A percentile compares a stretch with the other conserved stretches of the same genome.
These are phyloP conservation scores for Lolium perenne DNA, from an alignment of 176 grass and related monocot genomes.

Conservation along the genomic window DNA sequence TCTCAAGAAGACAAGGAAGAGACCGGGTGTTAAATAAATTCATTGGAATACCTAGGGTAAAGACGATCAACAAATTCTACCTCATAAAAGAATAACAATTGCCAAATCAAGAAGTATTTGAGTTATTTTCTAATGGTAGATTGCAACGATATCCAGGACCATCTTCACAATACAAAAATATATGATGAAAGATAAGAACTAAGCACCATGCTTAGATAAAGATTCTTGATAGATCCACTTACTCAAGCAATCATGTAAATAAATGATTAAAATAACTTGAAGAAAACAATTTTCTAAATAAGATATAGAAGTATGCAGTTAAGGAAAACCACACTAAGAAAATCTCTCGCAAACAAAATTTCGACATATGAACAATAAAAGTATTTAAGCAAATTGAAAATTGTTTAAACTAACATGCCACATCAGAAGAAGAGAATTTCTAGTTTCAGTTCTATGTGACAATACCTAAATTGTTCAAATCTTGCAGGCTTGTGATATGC, in stretches of 20 bases:
- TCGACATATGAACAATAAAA: too few species aligned
- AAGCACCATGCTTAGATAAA: not conserved
- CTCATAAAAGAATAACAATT: too few species aligned
- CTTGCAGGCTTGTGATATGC: not conserved
- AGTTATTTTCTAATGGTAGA: too few species aligned
- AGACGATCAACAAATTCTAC: too few species aligned
- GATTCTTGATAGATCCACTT: not conserved
- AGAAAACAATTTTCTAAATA: not conserved
- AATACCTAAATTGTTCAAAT: not conserved
- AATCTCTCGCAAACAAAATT: not conserved
- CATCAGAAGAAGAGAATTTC: too few species aligned
- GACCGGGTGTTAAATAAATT: too few species aligned
- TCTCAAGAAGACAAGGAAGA: too few species aligned
- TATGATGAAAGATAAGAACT: not conserved
- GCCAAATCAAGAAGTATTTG: too few species aligned
- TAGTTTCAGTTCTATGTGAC: not conserved
- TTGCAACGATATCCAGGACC: not conserved
- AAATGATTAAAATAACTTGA: not conserved
- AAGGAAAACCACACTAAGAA: not conserved
- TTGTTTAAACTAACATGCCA: too few species aligned
- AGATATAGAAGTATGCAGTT: not conserved
- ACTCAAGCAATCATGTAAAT: not conserved
- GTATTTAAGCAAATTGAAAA: too few species aligned
- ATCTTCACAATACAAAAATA: not conserved
- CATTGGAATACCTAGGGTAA: too few species aligned